These are phyloP conservation scores for Sophora flavescens DNA, from an alignment of 306 rosid genomes.

Conservation along the genomic window DNA sequence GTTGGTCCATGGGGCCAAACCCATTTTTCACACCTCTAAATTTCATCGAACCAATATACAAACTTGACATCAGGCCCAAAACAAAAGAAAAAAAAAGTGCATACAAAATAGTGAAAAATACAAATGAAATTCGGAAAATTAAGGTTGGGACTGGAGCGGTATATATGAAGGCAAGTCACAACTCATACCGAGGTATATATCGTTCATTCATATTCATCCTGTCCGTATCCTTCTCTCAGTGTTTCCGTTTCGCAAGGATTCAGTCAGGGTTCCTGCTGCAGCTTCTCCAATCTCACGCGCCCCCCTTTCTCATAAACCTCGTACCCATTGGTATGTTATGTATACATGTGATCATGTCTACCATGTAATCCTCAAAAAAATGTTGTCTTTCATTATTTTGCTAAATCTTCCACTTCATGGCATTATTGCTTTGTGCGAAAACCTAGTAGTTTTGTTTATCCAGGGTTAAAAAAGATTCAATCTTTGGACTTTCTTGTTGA, in stretches of 20 bases:
- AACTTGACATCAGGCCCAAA: too few relatives aligned
- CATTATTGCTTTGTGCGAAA: conserved; percentile 33
- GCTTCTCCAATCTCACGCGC: not conserved
- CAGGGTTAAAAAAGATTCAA: conserved; percentile 27
- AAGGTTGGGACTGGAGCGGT: not conserved
- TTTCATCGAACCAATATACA: too few relatives aligned
- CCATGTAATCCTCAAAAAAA: conserved; percentile 11
- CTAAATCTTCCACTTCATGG: not conserved
- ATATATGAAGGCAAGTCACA: not conserved
- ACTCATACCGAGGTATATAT: too few relatives aligned
- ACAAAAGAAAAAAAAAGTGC: too few relatives aligned
- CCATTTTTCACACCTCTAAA: too few relatives aligned
- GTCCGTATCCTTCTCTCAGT: not conserved
- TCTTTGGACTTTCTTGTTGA: not conserved
- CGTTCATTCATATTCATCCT: too few relatives aligned
- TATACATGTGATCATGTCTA: not conserved
- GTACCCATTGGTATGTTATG: conserved; percentile 28
- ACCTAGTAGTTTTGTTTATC: conserved; percentile 34
- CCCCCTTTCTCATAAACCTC: not conserved
- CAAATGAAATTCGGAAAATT: not conserved
- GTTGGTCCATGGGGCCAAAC: too few relatives aligned
- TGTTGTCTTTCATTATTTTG: not conserved
- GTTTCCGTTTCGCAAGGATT: conserved; percentile 19
- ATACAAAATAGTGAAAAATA: too few relatives aligned
- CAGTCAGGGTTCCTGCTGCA: not conserved